Percentiles rank a stretch among this genome's conserved stretches.
Evolutionary conservation across 108 stramenopile genomes (phyloP).

Genomic region (Skeletonema grethae): DNA sequence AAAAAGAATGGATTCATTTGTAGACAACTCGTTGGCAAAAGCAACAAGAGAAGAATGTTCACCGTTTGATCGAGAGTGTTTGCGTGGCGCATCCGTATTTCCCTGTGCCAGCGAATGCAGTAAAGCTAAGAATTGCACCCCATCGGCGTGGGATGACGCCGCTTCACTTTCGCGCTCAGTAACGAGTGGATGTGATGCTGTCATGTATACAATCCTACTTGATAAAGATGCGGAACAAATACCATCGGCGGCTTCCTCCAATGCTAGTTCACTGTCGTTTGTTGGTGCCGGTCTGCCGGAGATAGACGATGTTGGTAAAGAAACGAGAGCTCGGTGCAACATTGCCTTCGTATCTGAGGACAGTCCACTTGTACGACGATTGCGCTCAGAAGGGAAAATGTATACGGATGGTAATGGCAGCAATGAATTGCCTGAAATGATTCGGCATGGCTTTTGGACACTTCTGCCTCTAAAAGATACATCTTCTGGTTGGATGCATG

Average conservation of each 20-base stretch:
- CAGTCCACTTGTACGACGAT: conserved; percentile 54
- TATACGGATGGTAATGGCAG: conserved; percentile 19
- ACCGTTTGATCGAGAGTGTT: conserved; percentile 73
- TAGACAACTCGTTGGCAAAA: conserved; percentile 14
- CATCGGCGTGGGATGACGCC: conserved; percentile 71
- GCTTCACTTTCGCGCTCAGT: conserved; percentile 51
- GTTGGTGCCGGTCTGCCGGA: conserved; percentile 50
- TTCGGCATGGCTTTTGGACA: conserved; percentile 77
- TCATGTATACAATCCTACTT: conserved; percentile 76
- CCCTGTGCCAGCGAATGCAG: conserved; percentile 86
- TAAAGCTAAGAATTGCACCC: conserved; percentile 59
- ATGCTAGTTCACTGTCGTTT: conserved; percentile 48
- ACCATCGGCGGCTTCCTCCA: conserved; percentile 58
- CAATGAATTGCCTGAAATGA: conserved; percentile 21
- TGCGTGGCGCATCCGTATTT: conserved; percentile 75
- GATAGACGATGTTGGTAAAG: conserved; percentile 15
- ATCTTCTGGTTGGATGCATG: conserved; percentile 31
- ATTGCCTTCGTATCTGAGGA: conserved; percentile 77
- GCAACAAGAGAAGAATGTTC: conserved; percentile 58
- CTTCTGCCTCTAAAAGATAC: conserved; percentile 59
- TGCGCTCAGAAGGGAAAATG: conserved; percentile 41
- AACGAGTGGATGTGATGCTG: conserved; percentile 63
- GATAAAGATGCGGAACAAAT: conserved; percentile 57
- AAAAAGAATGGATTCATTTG: conserved; percentile 14
- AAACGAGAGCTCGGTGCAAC: conserved; percentile 55